Evolutionary conservation across 176 grass and related monocot genomes (phyloP), one percentile per base, ranked within the genome.

Genomic region (Eleusine coracana): DNA sequence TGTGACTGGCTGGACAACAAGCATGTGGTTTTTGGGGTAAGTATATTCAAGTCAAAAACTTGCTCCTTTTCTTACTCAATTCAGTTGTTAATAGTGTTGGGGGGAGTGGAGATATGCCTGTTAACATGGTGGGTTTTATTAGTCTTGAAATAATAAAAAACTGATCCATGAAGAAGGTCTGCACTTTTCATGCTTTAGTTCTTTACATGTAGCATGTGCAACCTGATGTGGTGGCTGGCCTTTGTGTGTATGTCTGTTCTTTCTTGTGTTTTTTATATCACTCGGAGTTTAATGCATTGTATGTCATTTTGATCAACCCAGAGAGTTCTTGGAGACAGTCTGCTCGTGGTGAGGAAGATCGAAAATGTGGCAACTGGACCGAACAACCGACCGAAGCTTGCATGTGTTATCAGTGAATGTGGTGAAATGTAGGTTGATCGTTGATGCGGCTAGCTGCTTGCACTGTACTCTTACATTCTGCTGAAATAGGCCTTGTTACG

Each of bases 1-100:
- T 99, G 96, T 74, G 96, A 96, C 63, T 99, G 96, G 96, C 89
- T 99, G 78, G 93, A 99, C 82, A 99, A 93, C 82, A 99, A 99
- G 78, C 96, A 99, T 78, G 87, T 99, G 48, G 91, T 99, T 58
- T 96, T 99, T 76, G 96, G 96, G 91, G 93, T 99, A 86, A 89
- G 93, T 78, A 72, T 64, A 6, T 46, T 86, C 41, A 16, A 56
- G 77, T 81, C 15, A 36, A 77, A 77, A 21, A 29, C 7, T 39
- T 45, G 20, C 62, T 65, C 11, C 11, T 48, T 68, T 58, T 86
- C 18, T 21, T 12, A 39, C 21, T 27, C 31, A 77, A 51, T 27
- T 66, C 21, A 70, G 0, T 34, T 34, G 31, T 2, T 34, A 34
- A 34, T 34, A 34, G 2, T 34, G 31, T 34, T 34, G 31, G 31